These are phyloP conservation scores for Cercophora newfieldiana DNA, from an alignment of 495 filamentous ascomycete species.

Conservation along the genomic window DNA sequence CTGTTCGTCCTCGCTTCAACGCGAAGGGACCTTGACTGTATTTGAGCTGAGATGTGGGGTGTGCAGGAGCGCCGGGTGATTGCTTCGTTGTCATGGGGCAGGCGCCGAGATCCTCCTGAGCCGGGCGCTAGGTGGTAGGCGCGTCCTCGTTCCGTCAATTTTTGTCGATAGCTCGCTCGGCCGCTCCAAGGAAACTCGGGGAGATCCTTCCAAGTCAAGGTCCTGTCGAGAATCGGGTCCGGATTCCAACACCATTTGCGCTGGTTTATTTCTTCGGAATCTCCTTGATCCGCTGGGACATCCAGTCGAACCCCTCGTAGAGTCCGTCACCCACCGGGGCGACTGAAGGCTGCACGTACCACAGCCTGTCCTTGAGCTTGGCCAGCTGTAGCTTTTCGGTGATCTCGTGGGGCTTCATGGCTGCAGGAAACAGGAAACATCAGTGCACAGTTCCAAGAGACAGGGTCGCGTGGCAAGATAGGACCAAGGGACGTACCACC, in stretches of 20 bases:
- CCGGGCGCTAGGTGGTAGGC: too few species aligned
- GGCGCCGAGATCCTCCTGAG: too few species aligned
- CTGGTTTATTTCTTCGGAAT: conserved; percentile 52
- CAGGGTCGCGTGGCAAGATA: background rate
- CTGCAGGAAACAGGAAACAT: conserved; percentile 44
- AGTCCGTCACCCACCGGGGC: conserved; percentile 92
- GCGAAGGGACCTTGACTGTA: too few species aligned
- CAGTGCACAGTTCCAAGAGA: background rate
- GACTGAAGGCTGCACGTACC: conserved; percentile 95
- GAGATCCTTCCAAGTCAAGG: too few species aligned
- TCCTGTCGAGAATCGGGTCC: too few species aligned
- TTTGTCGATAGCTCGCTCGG: too few species aligned
- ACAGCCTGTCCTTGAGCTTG: conserved; percentile 86
- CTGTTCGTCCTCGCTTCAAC: background rate
- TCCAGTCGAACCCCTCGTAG: conserved; percentile 89
- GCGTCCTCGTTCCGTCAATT: too few species aligned
- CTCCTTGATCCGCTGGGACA: conserved; percentile 91
- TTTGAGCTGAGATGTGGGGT: too few species aligned
- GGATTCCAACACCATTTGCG: background rate
- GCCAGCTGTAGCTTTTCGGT: conserved; percentile 81
- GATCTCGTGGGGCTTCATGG: conserved; percentile 83
- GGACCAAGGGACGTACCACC: conserved; percentile 71
- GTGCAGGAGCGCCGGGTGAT: too few species aligned
- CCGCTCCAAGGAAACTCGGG: background rate
- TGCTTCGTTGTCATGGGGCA: too few species aligned